A percentile compares a stretch with the other conserved stretches of the same genome.
phyloP scores from a whole-genome alignment of 306 rosid genomes.

The Cajanus cajan region DNA sequence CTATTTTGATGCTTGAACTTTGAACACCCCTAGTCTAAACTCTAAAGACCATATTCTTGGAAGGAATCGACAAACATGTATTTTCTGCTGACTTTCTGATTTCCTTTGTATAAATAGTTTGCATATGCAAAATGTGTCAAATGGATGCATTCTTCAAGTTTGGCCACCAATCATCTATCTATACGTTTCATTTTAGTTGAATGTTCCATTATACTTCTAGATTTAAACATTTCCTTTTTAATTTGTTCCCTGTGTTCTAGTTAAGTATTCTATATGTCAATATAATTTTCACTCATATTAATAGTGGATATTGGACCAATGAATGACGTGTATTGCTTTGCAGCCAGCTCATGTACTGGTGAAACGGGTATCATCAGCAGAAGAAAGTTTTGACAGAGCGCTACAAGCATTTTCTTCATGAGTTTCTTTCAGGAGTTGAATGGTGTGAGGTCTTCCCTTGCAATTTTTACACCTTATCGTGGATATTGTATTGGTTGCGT shows the following conservation, averaged over 20 bases:
- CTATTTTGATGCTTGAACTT: not conserved
- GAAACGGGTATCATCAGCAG: slow-evolving; percentile 70
- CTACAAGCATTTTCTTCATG: slow-evolving; percentile 72
- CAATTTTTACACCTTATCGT: slow-evolving; percentile 29
- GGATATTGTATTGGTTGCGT: no score
- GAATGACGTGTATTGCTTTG: slow-evolving; percentile 34
- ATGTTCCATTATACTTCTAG: not conserved
- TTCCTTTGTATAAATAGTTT: not conserved
- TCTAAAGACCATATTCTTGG: not conserved
- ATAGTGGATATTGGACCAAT: not conserved
- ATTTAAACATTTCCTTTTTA: not conserved
- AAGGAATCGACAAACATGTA: not conserved
- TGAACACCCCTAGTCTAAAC: not conserved
- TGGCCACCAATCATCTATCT: not conserved
- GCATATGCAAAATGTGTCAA: not conserved
- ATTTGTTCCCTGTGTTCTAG: not conserved
- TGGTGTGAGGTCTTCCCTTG: slow-evolving; percentile 36
- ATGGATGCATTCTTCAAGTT: not conserved
- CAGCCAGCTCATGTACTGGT: slow-evolving; percentile 95
- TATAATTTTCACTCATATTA: not conserved
- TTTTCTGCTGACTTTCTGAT: not conserved
- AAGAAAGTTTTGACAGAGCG: slow-evolving; percentile 89
- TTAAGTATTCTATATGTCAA: not conserved
- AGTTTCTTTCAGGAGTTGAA: slow-evolving; percentile 34
- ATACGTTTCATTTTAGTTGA: not conserved